phyloP scores from a whole-genome alignment of 108 stramenopile species.

The Tribonema minus region DNA sequence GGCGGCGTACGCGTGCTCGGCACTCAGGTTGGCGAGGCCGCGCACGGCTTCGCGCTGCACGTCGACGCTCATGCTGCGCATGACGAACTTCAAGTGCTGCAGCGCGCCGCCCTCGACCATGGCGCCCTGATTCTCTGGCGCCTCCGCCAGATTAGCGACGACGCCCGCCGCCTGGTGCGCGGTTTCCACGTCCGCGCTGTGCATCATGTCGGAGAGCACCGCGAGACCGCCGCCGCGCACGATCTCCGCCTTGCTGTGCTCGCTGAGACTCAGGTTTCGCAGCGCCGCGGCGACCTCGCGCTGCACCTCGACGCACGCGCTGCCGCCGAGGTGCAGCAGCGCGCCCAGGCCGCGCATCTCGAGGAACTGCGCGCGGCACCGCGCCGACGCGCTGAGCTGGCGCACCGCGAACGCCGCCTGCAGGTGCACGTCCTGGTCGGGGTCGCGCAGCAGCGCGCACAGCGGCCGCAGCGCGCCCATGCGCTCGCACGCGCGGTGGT shows the following conservation, averaged over 20 bases:
- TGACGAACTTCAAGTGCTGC: constrained; percentile 72
- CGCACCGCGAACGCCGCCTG: constrained; percentile 63
- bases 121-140: constrained; percentile 61
- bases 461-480: constrained; percentile 63
- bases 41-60: constrained; percentile 72
- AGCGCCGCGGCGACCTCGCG: constrained; percentile 63
- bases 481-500: constrained; percentile 64
- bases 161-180: constrained; percentile 63
- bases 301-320: constrained; percentile 57
- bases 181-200: constrained; percentile 62
- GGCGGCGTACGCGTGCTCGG: constrained; percentile 66
- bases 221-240: constrained; percentile 58
- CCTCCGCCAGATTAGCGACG: constrained; percentile 64
- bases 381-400: constrained; percentile 58
- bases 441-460: constrained; percentile 47
- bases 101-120: constrained; percentile 66
- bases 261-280: constrained; percentile 56
- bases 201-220: constrained; percentile 55
- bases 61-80: constrained; percentile 64
- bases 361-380: constrained; percentile 62
- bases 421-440: constrained; percentile 63
- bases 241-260: constrained; percentile 58
- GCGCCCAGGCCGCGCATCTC: constrained; percentile 57
- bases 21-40: constrained; percentile 71
- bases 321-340: constrained; percentile 38